Evolutionary conservation across 2,329 filamentous ascomycete species (phyloP).

Genomic region (Lasiodiplodia sp.): DNA sequence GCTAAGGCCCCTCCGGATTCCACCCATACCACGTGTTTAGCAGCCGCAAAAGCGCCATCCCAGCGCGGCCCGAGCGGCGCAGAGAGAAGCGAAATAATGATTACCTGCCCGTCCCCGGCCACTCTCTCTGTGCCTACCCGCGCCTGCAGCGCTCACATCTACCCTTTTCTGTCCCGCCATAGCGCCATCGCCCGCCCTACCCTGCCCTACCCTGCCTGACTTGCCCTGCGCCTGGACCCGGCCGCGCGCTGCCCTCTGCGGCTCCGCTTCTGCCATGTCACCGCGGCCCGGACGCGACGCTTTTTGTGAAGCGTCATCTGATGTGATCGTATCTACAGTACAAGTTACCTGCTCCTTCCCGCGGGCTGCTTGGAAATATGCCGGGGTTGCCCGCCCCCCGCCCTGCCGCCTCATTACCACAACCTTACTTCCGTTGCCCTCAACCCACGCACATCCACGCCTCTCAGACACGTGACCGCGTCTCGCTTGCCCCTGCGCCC

Average conservation of each 20-base stretch:
- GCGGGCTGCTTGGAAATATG: conserved; percentile 19
- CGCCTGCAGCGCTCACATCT: conserved; percentile 4
- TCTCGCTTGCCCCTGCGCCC: conserved; percentile 18
- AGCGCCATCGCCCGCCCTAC: conserved; percentile 7
- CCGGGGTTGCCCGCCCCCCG: conserved; percentile 11
- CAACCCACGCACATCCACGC: background rate
- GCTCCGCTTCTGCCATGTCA: conserved; percentile 22
- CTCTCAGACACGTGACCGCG: conserved; percentile 7
- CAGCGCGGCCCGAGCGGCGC: conserved; percentile 23
- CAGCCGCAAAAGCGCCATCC: conserved; percentile 21
- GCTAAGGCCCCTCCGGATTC: conserved; percentile 13
- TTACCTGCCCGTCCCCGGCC: conserved; percentile 5
- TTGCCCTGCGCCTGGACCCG: conserved; percentile 10
- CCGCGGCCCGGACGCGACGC: conserved; percentile 23
- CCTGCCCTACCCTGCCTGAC: background rate
- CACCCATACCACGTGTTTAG: conserved; percentile 15
- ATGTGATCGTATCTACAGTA: conserved; percentile 25
- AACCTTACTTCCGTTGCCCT: conserved; percentile 2
- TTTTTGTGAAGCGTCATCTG: conserved; percentile 24
- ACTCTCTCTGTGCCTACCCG: background rate
- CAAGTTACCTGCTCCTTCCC: background rate
- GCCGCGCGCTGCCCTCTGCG: conserved; percentile 20
- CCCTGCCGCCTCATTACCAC: conserved; percentile 10
- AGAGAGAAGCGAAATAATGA: conserved; percentile 25
- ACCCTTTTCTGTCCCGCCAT: background rate